These are phyloP conservation scores for Vitis labrusca DNA, from an alignment of 164 flowering plant species.

Conservation along the genomic window DNA sequence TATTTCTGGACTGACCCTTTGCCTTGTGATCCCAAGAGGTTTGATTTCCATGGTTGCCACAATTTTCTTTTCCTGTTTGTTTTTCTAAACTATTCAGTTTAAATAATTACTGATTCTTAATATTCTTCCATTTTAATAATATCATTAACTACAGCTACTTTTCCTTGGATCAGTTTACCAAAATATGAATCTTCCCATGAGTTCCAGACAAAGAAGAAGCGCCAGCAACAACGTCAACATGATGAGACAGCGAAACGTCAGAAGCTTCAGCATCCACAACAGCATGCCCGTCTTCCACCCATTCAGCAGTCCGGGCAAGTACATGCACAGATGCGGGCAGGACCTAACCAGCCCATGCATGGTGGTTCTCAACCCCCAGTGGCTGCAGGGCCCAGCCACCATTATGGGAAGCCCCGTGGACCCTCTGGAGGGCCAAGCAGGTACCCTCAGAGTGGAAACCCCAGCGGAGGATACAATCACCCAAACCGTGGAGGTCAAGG, in stretches of 20 bases:
- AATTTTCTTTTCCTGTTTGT: too few species aligned
- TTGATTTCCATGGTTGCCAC: background rate
- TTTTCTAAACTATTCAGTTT: too few species aligned
- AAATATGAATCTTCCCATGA: constrained; percentile 93
- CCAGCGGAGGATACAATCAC: constrained; percentile 58
- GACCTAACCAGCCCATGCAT: constrained; percentile 61
- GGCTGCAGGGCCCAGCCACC: constrained; percentile 66
- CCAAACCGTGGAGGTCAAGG: constrained; percentile 70
- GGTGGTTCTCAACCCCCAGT: constrained; percentile 56
- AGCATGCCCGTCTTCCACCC: constrained; percentile 77
- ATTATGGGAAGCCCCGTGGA: constrained; percentile 79
- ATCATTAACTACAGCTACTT: constrained; percentile 3
- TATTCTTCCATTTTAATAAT: background rate
- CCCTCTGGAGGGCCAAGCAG: constrained; percentile 78
- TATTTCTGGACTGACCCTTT: constrained; percentile 96
- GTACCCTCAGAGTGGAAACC: constrained; percentile 63
- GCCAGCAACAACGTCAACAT: constrained; percentile 84
- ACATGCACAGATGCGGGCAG: constrained; percentile 62
- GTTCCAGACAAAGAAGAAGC: constrained; percentile 94
- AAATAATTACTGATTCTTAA: too few species aligned
- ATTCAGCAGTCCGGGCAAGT: constrained; percentile 80
- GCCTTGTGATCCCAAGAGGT: constrained; percentile 98
- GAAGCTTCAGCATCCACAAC: constrained; percentile 79
- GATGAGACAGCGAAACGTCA: constrained; percentile 86
- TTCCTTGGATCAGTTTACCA: constrained; percentile 52